phyloP scores from a whole-genome alignment of 768 basidiomycete species.

The Suillus spraguei region DNA sequence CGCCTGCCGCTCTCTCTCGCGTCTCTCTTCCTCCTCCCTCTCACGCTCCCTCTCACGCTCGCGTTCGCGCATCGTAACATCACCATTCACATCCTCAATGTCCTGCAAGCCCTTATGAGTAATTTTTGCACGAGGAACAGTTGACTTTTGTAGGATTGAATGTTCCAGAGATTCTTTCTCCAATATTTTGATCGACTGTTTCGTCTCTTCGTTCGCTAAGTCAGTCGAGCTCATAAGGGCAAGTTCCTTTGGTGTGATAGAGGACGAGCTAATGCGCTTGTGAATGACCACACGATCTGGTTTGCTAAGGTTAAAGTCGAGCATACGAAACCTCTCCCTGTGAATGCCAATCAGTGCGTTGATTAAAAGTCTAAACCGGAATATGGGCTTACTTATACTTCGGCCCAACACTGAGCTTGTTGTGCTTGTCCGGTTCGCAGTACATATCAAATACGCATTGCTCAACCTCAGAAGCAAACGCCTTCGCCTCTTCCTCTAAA shows the following conservation, averaged over 20 bases:
- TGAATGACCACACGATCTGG: constrained; percentile 79
- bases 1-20: constrained; percentile 70
- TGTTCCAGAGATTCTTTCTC: constrained; percentile 84
- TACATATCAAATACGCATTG: constrained; percentile 74
- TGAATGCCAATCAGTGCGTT: constrained; percentile 16
- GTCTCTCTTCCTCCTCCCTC: constrained; percentile 67
- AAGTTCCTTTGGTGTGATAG: constrained; percentile 70
- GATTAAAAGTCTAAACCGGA: constrained; percentile 3
- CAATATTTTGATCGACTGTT: constrained; percentile 79
- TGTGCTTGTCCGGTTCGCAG: constrained; percentile 74
- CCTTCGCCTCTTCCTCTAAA: constrained; percentile 57
- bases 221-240: constrained; percentile 88
- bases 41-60: constrained; percentile 60
- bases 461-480: constrained; percentile 75
- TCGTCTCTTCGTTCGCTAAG: constrained; percentile 83
- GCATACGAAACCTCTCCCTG: constrained; percentile 90
- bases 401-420: constrained; percentile 59
- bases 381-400: constrained; percentile 75
- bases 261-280: constrained; percentile 69
- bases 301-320: constrained; percentile 87
- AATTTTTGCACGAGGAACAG: constrained; percentile 73
- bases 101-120: constrained; percentile 94
- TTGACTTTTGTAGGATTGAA: constrained; percentile 76
- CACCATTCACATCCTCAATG: constrained; percentile 78
- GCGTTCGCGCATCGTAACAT: constrained; percentile 37